Conservation (phyloP, 495 filamentous ascomycete genomes). For the Penicillium argentinense region DNA sequence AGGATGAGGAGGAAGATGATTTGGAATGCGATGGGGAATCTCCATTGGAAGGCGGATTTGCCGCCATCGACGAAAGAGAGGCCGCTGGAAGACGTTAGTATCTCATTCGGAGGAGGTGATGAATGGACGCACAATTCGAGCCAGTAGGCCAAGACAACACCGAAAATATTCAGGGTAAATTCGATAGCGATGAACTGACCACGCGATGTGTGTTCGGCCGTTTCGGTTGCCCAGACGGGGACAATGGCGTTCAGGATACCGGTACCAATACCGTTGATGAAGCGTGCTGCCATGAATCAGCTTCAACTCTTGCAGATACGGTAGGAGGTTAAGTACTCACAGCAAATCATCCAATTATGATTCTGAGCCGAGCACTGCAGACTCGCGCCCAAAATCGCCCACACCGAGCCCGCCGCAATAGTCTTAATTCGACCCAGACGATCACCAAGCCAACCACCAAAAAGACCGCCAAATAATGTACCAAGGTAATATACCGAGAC, state of each 20-base stretch:
- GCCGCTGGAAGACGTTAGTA: slow-evolving; percentile 36
- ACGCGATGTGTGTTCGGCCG: slow-evolving; percentile 64
- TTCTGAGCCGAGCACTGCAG: slow-evolving; percentile 65
- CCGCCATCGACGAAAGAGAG: slow-evolving; percentile 58
- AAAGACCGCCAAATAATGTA: slow-evolving; percentile 57
- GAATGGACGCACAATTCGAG: slow-evolving; percentile 57
- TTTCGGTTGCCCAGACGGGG: slow-evolving; percentile 73
- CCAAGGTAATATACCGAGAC: slow-evolving; percentile 72
- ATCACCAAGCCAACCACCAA: slow-evolving; percentile 63
- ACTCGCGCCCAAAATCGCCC: slow-evolving; percentile 58
- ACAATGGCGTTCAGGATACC: slow-evolving; percentile 69
- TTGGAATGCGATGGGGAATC: slow-evolving; percentile 72
- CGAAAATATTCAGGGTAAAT: slow-evolving; percentile 73
- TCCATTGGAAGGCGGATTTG: slow-evolving; percentile 58
- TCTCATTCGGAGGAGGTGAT: neutral
- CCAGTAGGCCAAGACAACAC: slow-evolving; percentile 73
- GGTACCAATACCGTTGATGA: slow-evolving; percentile 70
- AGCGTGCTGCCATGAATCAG: slow-evolving; percentile 43
- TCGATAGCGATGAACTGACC: slow-evolving; percentile 73
- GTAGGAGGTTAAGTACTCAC: slow-evolving; percentile 35
- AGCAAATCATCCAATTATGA: slow-evolving; percentile 69
- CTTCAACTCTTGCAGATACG: neutral
- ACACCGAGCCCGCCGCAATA: slow-evolving; percentile 55
- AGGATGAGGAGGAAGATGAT: slow-evolving; percentile 60
- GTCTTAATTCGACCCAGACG: slow-evolving; percentile 61